Base-by-base conservation (phyloP, 1,284 basidiomycete genomes). In the Trichosporon asahii region DNA sequence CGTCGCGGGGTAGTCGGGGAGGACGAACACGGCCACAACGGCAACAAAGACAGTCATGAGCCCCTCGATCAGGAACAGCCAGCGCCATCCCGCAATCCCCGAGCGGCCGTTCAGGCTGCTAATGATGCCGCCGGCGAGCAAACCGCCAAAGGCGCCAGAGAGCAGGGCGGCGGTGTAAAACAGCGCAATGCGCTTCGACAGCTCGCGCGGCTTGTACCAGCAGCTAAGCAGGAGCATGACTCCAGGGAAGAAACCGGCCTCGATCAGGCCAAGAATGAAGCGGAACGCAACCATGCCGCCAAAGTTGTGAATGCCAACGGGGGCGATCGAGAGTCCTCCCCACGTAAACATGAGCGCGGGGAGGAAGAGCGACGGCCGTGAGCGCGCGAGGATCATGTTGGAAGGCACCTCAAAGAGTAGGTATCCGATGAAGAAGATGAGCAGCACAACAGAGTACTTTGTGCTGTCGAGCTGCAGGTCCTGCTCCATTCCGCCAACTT, bases 51-150 rank as follows among this genome's bases (percentile, higher is more conserved):
- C 77, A 6, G 84, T 82, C 25, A 76, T 77, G 15, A 78, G 64
- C 40, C 82, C 82, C 69, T 83, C 82, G 61, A 83, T 80, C 68
- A 82, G 78, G 76, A 81, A 83, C 61, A 82, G 72, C 79, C 81
- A 82, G 61, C 80, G 77, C 77, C 76, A 83, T 75, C 79, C 73
- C 68, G 78, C 67, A 9, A 70, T 73, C 14, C 72, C 71, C 18
- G 65, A 73, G 11, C 68, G 53, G 31, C 77, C 79, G 60, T 82
- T 77, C 63, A 82, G 68, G 31, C 74, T 73, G 12, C 72, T 66
- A 63, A 80, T 80, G 65, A 82, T 77, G 29, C 76, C 80, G 11
- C 79, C 79, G 8, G 81, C 80, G 2, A 83, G 74, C 0, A 84
- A 68, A 33, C 82, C 82, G 29, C 80, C 81, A 70, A 82, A 80